Percentiles rank a stretch among this genome's conserved stretches.
Conservation (phyloP, 164 flowering plant species). For the Macadamia tetraphylla region DNA sequence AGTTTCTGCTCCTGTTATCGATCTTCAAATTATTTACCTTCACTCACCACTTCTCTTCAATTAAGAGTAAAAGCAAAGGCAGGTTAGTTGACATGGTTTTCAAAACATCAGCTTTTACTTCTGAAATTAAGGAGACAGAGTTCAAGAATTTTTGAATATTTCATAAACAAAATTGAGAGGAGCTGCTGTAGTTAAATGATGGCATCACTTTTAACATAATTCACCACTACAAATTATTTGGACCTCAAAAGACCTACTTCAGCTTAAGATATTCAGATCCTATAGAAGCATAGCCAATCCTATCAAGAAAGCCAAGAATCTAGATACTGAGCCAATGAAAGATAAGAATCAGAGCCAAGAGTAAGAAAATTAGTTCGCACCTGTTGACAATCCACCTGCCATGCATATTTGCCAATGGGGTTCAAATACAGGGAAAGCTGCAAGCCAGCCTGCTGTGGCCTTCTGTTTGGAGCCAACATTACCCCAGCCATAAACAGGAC, state of each 20-base stretch:
- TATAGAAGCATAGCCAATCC: background rate
- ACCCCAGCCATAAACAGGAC: constrained; percentile 95
- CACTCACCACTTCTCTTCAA: too few relatives aligned
- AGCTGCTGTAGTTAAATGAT: background rate
- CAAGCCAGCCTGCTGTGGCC: constrained; percentile 97
- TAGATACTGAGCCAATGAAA: constrained; percentile 1
- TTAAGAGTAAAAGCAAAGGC: too few relatives aligned
- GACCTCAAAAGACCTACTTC: background rate
- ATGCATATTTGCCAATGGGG: constrained; percentile 99
- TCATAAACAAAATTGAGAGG: too few relatives aligned
- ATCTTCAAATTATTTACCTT: too few relatives aligned
- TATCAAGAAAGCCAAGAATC: background rate
- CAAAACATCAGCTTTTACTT: too few relatives aligned
- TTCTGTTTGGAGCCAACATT: constrained; percentile 72
- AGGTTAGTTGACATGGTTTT: too few relatives aligned
- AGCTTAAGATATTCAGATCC: background rate
- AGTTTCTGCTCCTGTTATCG: too few relatives aligned
- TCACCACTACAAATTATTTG: background rate
- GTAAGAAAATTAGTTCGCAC: constrained; percentile 21
- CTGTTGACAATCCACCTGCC: constrained; percentile 97
- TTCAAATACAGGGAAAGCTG: constrained; percentile 96
- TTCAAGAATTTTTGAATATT: too few relatives aligned
- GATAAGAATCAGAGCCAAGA: background rate
- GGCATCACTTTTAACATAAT: background rate
- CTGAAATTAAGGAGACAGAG: too few relatives aligned